Conservation (phyloP, 768 basidiomycete genomes). For the Rhodocollybia butyracea region DNA sequence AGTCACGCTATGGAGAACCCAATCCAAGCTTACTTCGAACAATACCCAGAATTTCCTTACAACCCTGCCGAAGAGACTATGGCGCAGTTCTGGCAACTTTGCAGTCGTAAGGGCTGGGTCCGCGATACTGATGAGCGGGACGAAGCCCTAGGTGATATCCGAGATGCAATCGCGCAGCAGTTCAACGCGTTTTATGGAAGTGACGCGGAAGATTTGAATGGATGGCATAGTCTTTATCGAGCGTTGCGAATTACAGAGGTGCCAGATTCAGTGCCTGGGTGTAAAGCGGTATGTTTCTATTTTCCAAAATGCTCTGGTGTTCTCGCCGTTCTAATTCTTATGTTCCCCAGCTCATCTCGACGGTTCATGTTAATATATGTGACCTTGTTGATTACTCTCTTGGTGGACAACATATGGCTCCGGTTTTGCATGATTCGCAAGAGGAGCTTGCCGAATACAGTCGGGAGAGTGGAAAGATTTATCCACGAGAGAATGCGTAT, state of each 20-base stretch:
- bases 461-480: slow-evolving; percentile 18
- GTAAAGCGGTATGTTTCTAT: background rate
- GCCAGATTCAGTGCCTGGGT: slow-evolving; percentile 2
- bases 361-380: slow-evolving; percentile 36
- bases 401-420: background rate
- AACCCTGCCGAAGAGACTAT: slow-evolving; percentile 1
- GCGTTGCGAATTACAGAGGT: background rate
- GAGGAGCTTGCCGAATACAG: slow-evolving; percentile 30
- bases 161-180: slow-evolving; percentile 10
- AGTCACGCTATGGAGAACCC: background rate
- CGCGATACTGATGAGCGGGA: background rate
- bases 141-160: background rate
- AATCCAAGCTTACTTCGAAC: background rate
- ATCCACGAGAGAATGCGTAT: slow-evolving; percentile 26
- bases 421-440: slow-evolving; percentile 23
- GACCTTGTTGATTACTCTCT: slow-evolving; percentile 28
- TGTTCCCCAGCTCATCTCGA: slow-evolving; percentile 22
- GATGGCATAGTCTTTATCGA: slow-evolving; percentile 3
- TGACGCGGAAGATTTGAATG: background rate
- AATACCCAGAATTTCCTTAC: background rate
- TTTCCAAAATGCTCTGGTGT: background rate
- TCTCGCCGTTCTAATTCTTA: background rate
- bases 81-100: slow-evolving; percentile 7
- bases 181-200: slow-evolving; percentile 9
- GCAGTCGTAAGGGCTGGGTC: background rate